Base-by-base conservation (phyloP, 768 basidiomycete species). In the Podaxis sp. region DNA sequence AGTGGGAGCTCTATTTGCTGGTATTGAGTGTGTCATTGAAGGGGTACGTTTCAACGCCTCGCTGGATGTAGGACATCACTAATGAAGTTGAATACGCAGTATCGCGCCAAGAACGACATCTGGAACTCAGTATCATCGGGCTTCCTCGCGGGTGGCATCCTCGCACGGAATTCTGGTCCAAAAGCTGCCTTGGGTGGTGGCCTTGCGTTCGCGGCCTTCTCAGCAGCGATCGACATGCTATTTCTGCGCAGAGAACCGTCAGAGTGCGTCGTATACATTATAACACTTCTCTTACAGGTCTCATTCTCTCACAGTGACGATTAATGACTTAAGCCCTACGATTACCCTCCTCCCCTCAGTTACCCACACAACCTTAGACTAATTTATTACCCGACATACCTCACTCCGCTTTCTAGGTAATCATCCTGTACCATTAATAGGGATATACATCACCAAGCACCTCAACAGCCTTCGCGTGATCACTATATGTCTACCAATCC, bases 101-200 rank as follows among this genome's bases (percentile, higher is more conserved):
- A 97, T 74, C 93, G 96, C 48, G 95, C 93, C 7, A 94, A 88
- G 75, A 95, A 97, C 69, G 96, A 98, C 72, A 91, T 98, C 66
- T 88, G 86, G 59, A 98, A 98, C 71, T 90, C 93, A 9, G 83
- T 93, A 16, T 83, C 87, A 11, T 89, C 91, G 5, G 96, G 96
- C 1, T 93, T 96, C 71, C 71, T 95, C 3, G 85, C 94, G 2
- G 96, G 96, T 28, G 94, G 90, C 38, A 78, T 97, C 18, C 84
- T 98, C 3, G 95, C 95, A 9, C 82, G 92, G 40, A 86, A 91
- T 68, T 86, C 93, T 0, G 95, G 96, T 0, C 91, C 93, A 5
- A 90, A 83, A 72, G 93, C 90, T 14, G 91, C 85, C 16, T 64
- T 95, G n/a, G 87, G 89, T 50, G 96, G 96, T 67, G 96, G 92